phyloP scores from a whole-genome alignment of 2,329 filamentous ascomycete species.

The Diplodia scrobiculata region DNA sequence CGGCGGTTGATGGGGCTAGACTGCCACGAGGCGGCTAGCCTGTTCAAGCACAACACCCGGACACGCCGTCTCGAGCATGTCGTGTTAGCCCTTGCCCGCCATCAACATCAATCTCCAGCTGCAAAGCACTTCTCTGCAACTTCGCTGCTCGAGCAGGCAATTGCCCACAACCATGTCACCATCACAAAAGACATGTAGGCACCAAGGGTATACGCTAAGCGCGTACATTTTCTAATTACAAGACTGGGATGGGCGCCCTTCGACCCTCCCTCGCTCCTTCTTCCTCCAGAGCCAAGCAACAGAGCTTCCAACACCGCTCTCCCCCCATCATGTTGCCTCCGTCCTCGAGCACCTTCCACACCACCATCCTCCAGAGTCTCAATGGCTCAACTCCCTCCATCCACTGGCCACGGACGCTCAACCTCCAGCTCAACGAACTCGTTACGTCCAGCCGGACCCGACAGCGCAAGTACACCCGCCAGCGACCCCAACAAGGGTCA shows the following conservation, averaged over 20 bases:
- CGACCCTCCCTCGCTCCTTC: not conserved
- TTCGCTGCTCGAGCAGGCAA: not conserved
- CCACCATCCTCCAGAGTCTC: not conserved
- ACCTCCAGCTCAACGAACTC: constrained; percentile 22
- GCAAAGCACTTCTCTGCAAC: not conserved
- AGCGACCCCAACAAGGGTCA: constrained; percentile 15
- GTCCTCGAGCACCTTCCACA: not conserved
- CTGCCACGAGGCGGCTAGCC: not conserved
- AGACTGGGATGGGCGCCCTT: constrained; percentile 4
- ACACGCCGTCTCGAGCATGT: too few species aligned
- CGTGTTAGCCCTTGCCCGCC: not conserved
- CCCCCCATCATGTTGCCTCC: not conserved
- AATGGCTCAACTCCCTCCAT: not conserved
- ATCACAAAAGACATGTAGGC: not conserved
- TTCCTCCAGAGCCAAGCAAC: not conserved
- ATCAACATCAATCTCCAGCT: not conserved
- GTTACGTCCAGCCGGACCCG: constrained; percentile 11
- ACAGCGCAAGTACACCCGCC: constrained; percentile 20
- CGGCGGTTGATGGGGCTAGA: not conserved
- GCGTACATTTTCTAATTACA: constrained; percentile 10
- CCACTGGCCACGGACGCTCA: not conserved
- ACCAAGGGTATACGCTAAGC: not conserved
- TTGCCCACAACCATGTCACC: too few species aligned
- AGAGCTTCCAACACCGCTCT: not conserved
- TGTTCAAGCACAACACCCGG: not conserved